These are phyloP conservation scores for Strobilomyces dryophilus DNA, from an alignment of 768 basidiomycete species.

Conservation along the genomic window DNA sequence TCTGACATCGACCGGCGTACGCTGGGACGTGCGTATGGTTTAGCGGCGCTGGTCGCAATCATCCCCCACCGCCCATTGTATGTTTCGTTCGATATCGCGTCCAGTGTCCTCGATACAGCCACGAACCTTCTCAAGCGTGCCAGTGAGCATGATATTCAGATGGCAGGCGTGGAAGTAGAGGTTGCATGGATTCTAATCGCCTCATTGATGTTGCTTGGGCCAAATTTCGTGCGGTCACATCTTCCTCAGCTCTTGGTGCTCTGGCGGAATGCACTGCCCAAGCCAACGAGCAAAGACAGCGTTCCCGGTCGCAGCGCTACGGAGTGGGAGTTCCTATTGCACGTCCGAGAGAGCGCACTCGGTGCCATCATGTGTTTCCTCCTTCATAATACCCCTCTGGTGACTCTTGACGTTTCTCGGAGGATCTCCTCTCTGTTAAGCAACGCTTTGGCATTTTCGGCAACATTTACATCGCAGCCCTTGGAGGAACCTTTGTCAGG, in stretches of 20 bases:
- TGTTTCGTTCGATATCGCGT: conserved; percentile 88
- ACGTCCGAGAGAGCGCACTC: conserved; percentile 86
- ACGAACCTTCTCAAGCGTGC: conserved; percentile 86
- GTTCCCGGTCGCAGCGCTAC: conserved; percentile 58
- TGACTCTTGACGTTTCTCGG: conserved; percentile 88
- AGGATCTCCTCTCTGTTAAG: conserved; percentile 82
- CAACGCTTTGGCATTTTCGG: conserved; percentile 88
- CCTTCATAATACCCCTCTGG: conserved; percentile 70
- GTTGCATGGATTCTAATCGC: conserved; percentile 93
- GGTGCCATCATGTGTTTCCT: conserved; percentile 88
- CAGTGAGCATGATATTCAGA: conserved; percentile 82
- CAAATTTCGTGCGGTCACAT: conserved; percentile 90
- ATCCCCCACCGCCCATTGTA: conserved; percentile 88
- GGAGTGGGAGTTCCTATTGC: conserved; percentile 90
- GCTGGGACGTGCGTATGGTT: conserved; percentile 85
- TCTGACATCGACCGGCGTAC: conserved; percentile 68
- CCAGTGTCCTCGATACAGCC: conserved; percentile 88
- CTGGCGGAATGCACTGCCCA: conserved; percentile 96
- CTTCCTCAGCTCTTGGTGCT: conserved; percentile 91
- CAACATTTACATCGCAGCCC: conserved; percentile 71
- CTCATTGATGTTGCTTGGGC: conserved; percentile 87
- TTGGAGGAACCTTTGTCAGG: conserved; percentile 54
- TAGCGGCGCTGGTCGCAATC: conserved; percentile 81
- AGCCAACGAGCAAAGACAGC: conserved; percentile 85
- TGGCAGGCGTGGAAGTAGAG: conserved; percentile 83